Percentiles rank a stretch among this genome's conserved stretches.
These are phyloP conservation scores for Aspergillus sp. DNA, from an alignment of 2,329 filamentous ascomycete genomes.

Conservation along the genomic window DNA sequence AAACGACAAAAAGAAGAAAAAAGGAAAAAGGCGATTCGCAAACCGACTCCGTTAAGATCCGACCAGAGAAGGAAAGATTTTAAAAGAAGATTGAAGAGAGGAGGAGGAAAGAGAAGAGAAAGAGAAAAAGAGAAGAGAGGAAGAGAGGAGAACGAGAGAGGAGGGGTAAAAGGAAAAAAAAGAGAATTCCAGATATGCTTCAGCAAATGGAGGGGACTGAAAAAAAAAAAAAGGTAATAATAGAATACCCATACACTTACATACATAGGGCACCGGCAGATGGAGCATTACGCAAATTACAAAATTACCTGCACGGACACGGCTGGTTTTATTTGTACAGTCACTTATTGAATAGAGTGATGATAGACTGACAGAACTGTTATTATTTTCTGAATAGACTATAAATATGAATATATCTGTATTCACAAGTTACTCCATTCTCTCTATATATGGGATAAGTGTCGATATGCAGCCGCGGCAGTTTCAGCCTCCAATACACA, in stretches of 20 bases:
- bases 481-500: no score
- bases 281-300: neutral
- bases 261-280: neutral
- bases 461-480: no score
- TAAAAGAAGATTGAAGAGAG: slow-evolving; percentile 11
- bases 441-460: no score
- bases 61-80: slow-evolving; percentile 17
- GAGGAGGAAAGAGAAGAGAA: slow-evolving; percentile 5
- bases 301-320: neutral
- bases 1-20: slow-evolving; percentile 15
- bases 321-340: neutral
- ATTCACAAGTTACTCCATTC: no score
- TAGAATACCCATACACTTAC: slow-evolving; percentile 1
- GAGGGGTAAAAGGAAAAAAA: slow-evolving; percentile 11
- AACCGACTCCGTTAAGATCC: slow-evolving; percentile 25
- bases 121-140: slow-evolving; percentile 8
- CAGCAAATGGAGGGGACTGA: neutral
- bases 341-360: neutral
- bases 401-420: neutral
- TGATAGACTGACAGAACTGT: neutral
- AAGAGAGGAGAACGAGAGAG: slow-evolving; percentile 11
- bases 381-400: neutral
- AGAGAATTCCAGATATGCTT: neutral
- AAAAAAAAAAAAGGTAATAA: slow-evolving; percentile 3
- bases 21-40: slow-evolving; percentile 19